Conservation (phyloP, 805 yeast species). For the Candida andamanensis region DNA sequence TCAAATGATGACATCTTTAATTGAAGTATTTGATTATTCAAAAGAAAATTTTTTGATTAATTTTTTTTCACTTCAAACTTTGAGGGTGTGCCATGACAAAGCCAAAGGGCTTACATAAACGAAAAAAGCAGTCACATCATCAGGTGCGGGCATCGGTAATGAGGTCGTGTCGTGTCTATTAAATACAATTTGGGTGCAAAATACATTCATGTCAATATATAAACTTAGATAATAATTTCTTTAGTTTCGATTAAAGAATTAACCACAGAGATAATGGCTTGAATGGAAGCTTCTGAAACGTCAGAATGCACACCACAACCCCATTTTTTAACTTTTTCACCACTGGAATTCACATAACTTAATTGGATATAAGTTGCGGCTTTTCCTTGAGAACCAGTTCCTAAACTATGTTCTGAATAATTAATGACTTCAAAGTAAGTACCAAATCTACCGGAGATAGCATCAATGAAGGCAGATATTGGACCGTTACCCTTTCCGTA, state of each 20-base stretch:
- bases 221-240: slow-evolving; percentile 21
- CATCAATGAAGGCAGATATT: slow-evolving; percentile 66
- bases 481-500: slow-evolving; percentile 75
- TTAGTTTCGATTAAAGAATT: slow-evolving; percentile 27
- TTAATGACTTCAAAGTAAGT: slow-evolving; percentile 56
- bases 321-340: slow-evolving; percentile 32
- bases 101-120: neutral
- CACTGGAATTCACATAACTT: slow-evolving; percentile 32
- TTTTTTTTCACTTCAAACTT: neutral
- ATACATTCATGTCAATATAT: neutral
- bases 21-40: slow-evolving; percentile 4
- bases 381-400: slow-evolving; percentile 63
- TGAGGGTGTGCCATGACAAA: neutral
- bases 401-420: slow-evolving; percentile 70
- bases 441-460: slow-evolving; percentile 49
- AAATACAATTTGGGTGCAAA: neutral
- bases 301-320: slow-evolving; percentile 42
- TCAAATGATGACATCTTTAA: slow-evolving; percentile 73
- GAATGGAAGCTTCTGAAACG: slow-evolving; percentile 45
- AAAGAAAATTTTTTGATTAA: slow-evolving; percentile 6
- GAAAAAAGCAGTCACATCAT: slow-evolving; percentile 8
- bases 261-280: slow-evolving; percentile 61
- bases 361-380: slow-evolving; percentile 74
- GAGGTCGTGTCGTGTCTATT: neutral
- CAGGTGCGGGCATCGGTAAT: neutral